Percentiles rank a stretch among this genome's conserved stretches.
phyloP scores from a whole-genome alignment of 2,329 filamentous ascomycete species.

The Aspergillus versicolor region DNA sequence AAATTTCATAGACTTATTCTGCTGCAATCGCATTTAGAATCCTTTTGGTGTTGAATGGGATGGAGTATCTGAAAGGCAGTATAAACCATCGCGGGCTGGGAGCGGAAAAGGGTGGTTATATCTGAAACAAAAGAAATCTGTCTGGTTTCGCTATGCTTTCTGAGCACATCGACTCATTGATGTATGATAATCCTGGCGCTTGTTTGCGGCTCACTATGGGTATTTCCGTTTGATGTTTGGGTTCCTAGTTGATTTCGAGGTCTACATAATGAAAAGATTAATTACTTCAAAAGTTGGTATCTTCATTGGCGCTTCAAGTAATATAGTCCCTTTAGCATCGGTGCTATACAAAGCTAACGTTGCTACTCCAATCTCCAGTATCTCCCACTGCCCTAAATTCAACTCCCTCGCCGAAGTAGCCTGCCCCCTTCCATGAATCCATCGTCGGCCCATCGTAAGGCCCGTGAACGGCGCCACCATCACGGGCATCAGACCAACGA shows the following conservation, averaged over 20 bases:
- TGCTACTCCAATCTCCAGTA: slow-evolving; percentile 55
- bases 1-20: slow-evolving; percentile 53
- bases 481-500: slow-evolving; percentile 84
- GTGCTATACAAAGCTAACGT: slow-evolving; percentile 53
- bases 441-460: slow-evolving; percentile 84
- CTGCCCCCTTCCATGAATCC: slow-evolving; percentile 86
- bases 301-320: slow-evolving; percentile 11
- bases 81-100: neutral
- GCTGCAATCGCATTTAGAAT: slow-evolving; percentile 5
- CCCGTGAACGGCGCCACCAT: slow-evolving; percentile 75
- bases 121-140: slow-evolving; percentile 6
- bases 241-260: slow-evolving; percentile 24
- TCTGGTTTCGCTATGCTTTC: slow-evolving; percentile 20
- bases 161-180: slow-evolving; percentile 33
- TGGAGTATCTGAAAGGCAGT: slow-evolving; percentile 12
- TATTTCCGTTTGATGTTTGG: slow-evolving; percentile 19
- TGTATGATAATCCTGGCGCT: slow-evolving; percentile 42
- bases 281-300: slow-evolving; percentile 13
- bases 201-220: slow-evolving; percentile 27
- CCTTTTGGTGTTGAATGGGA: slow-evolving; percentile 15
- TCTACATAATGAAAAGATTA: slow-evolving; percentile 22
- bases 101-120: neutral
- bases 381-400: slow-evolving; percentile 67
- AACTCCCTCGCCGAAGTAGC: slow-evolving; percentile 86
- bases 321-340: neutral